These are phyloP conservation scores for Athelia sp. DNA, from an alignment of 1,284 basidiomycete genomes.

Conservation along the genomic window DNA sequence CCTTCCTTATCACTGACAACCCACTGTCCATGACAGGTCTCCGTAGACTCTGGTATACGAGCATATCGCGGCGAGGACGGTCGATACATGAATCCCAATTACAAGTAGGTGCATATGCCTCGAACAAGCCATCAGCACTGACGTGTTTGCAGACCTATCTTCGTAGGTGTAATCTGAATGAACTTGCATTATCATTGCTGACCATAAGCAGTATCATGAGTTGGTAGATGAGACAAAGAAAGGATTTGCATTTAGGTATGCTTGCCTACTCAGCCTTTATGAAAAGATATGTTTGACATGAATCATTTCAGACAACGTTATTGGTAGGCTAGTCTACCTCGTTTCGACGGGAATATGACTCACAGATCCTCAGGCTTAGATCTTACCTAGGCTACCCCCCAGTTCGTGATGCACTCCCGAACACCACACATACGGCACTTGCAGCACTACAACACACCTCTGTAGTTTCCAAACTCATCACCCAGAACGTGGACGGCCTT, in stretches of 20 bases:
- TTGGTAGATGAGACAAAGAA: conserved; percentile 65
- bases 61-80: conserved; percentile 83
- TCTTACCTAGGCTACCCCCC: conserved; percentile 83
- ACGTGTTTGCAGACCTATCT: conserved; percentile 43
- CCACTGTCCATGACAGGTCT: too few species aligned
- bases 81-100: conserved; percentile 87
- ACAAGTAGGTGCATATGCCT: conserved; percentile 54
- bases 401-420: conserved; percentile 75
- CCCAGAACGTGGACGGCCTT: conserved; percentile 91
- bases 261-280: conserved; percentile 2
- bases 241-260: conserved; percentile 64
- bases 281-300: background rate
- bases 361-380: conserved; percentile 54
- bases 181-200: conserved; percentile 5
- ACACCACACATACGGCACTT: conserved; percentile 83
- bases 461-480: conserved; percentile 66
- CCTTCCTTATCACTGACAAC: too few species aligned
- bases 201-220: conserved; percentile 65
- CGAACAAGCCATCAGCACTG: conserved; percentile 3
- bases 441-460: conserved; percentile 75
- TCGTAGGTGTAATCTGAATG: conserved; percentile 28
- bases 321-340: conserved; percentile 41
- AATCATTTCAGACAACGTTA: conserved; percentile 58
- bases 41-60: conserved; percentile 88
- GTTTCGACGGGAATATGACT: background rate